Percentiles rank a stretch among this genome's conserved stretches.
Evolutionary conservation across 768 basidiomycete species (phyloP).

Genomic region (Termitomyces sp.): DNA sequence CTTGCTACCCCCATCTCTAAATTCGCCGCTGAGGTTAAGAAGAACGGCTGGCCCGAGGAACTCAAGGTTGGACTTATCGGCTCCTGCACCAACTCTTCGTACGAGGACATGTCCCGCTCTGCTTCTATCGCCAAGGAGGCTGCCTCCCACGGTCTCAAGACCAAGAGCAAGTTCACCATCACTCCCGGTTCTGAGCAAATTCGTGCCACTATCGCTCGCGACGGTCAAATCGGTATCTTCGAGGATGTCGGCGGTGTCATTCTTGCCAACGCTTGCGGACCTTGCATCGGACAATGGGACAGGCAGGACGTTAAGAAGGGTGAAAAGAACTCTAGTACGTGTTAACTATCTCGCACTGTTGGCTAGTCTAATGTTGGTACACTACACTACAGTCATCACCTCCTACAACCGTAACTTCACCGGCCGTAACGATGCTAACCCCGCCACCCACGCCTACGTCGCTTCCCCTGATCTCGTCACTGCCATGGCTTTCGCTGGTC

Average conservation of each 20-base stretch:
- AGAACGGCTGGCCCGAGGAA: slow-evolving; percentile 95
- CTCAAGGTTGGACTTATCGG: slow-evolving; percentile 98
- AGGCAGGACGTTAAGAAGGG: slow-evolving; percentile 96
- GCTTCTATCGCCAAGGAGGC: slow-evolving; percentile 93
- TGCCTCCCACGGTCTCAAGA: slow-evolving; percentile 75
- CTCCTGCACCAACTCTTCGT: slow-evolving; percentile 99
- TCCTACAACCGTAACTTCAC: slow-evolving; percentile 99
- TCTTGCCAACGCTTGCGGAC: slow-evolving; percentile 97
- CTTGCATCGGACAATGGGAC: slow-evolving; percentile 99
- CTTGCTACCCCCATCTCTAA: slow-evolving; percentile 97
- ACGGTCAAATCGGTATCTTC: slow-evolving; percentile 87
- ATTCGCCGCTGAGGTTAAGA: slow-evolving; percentile 87
- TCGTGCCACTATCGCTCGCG: slow-evolving; percentile 95
- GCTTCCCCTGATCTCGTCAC: slow-evolving; percentile 95
- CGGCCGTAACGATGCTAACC: slow-evolving; percentile 99
- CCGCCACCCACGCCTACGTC: slow-evolving; percentile 96
- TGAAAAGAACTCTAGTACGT: slow-evolving; percentile 90
- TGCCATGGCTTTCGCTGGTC: slow-evolving; percentile 92
- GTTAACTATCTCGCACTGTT: not conserved
- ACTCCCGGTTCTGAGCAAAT: slow-evolving; percentile 99
- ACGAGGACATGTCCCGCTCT: slow-evolving; percentile 99
- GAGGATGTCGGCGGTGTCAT: slow-evolving; percentile 89
- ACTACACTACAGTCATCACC: slow-evolving; percentile 70
- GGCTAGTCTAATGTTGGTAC: slow-evolving; percentile 9
- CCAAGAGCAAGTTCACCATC: slow-evolving; percentile 95